phyloP scores from a whole-genome alignment of 1,284 basidiomycete species.

The Leccinum idahoense region DNA sequence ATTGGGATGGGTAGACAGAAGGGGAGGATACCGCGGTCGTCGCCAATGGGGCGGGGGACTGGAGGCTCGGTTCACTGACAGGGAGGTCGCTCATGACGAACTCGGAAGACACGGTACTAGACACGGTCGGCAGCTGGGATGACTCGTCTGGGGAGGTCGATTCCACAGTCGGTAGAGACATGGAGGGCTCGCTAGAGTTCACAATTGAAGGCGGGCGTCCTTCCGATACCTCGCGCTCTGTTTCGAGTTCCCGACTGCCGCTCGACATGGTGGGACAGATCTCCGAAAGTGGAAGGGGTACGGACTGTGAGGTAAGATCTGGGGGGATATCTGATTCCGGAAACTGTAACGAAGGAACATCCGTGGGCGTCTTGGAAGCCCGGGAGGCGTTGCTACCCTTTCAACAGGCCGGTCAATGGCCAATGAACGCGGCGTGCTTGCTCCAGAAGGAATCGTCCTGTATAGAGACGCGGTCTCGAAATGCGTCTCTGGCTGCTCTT shows the following conservation, averaged over 20 bases:
- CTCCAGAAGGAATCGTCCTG: constrained; percentile 35
- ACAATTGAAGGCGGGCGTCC: constrained; percentile 17
- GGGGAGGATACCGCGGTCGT: constrained; percentile 29
- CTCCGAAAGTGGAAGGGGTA: constrained; percentile 38
- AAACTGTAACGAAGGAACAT: constrained; percentile 25
- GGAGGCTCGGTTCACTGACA: constrained; percentile 27
- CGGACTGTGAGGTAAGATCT: constrained; percentile 32
- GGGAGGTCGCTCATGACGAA: constrained; percentile 21
- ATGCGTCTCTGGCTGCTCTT: constrained; percentile 38
- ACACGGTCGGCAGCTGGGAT: constrained; percentile 15
- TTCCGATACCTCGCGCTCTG: constrained; percentile 15
- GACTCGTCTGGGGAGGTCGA: constrained; percentile 24
- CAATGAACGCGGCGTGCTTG: constrained; percentile 35
- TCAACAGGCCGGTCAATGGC: constrained; percentile 24
- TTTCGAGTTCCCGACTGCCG: constrained; percentile 21
- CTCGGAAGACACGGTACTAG: constrained; percentile 32
- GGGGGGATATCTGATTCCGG: constrained; percentile 24
- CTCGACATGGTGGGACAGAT: constrained; percentile 31
- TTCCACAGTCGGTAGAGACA: constrained; percentile 18
- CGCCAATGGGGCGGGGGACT: constrained; percentile 14
- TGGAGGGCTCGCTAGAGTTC: constrained; percentile 21
- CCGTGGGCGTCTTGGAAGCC: constrained; percentile 26
- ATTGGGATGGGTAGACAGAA: constrained; percentile 39
- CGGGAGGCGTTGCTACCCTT: constrained; percentile 22
- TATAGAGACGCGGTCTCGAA: constrained; percentile 50